Conservation (phyloP, 2,329 filamentous ascomycete genomes). For the Mycogone perniciosa region DNA sequence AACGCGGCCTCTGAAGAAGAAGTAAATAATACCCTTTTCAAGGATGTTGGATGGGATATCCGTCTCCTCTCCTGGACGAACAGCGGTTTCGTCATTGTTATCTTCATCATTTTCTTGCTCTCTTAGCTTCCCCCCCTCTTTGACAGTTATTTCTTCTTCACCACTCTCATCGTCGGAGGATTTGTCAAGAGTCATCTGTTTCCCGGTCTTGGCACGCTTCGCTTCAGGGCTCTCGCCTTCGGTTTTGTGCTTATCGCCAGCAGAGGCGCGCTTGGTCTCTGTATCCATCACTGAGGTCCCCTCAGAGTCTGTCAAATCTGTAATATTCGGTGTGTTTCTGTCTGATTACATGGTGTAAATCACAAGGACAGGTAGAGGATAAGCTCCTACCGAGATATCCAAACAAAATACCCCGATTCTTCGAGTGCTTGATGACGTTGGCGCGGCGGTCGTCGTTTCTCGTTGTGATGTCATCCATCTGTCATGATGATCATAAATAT, state of each 20-base stretch:
- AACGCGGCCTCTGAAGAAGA: slow-evolving; percentile 78
- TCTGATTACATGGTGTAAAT: neutral
- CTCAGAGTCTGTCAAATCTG: neutral
- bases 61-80: slow-evolving; percentile 18
- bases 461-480: slow-evolving; percentile 22
- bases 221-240: slow-evolving; percentile 20
- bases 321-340: neutral
- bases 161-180: neutral
- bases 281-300: slow-evolving; percentile 3
- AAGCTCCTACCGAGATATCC: neutral
- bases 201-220: slow-evolving; percentile 22
- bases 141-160: neutral
- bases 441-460: too few species aligned
- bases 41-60: slow-evolving; percentile 51
- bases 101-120: neutral
- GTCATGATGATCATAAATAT: neutral
- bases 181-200: slow-evolving; percentile 14
- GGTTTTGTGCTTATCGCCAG: slow-evolving; percentile 25
- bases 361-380: neutral
- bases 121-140: neutral
- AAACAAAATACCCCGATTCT: too few species aligned
- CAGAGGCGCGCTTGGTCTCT: neutral
- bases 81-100: slow-evolving; percentile 13
- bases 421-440: neutral
- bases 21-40: slow-evolving; percentile 87